Evolutionary conservation across 106 monocot genomes (phyloP), one percentile per base, ranked within the genome.

Genomic region (Allium sativum): DNA sequence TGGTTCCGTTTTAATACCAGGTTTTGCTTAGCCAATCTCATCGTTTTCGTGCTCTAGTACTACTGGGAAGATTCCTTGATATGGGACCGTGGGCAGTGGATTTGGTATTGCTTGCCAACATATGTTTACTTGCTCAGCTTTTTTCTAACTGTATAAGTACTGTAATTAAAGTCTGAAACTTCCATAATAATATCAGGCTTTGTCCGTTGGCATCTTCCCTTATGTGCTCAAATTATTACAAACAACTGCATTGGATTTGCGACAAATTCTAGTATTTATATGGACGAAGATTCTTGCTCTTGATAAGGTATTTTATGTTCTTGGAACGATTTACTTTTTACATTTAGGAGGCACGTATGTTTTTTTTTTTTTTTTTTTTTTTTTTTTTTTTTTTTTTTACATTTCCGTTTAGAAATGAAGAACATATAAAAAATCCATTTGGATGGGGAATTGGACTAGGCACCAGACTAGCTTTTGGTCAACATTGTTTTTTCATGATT

Each of bases 51-150:
- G 95, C 95, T 12, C 63, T 95, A 69, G 87, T 84, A 40, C 95
- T 95, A 71, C 87, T 95, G 18, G 95, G 95, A 55, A 87, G 95
- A 82, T 95, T 95, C 59, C 90, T 95, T 65, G 95, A 95, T 67
- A 95, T 95, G 95, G 95, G 95, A 53, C 73, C 84, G 44, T 95
- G 95, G 95, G 95, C 95, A 65, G 95, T 95, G 20, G 87, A 95
- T 74, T 66, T 81, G 95, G 95, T 90, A 84, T 44, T 7, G 59
- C 6, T 31, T 31, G 20, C 46, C 19, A 48, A 62, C 41, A 10
- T 41, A 10, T 21, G 10, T 9, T 61, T 56, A 65, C 21, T 48
- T 53, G 52, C 44, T 40, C 15, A 41, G 6, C 53, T 63, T 70
- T 56, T 54, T 22, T 48, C 22, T 21, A 19, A 52, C 46, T 21